Conservation (phyloP, 352 stramenopile species). For the Globisporangium apiculatum region DNA sequence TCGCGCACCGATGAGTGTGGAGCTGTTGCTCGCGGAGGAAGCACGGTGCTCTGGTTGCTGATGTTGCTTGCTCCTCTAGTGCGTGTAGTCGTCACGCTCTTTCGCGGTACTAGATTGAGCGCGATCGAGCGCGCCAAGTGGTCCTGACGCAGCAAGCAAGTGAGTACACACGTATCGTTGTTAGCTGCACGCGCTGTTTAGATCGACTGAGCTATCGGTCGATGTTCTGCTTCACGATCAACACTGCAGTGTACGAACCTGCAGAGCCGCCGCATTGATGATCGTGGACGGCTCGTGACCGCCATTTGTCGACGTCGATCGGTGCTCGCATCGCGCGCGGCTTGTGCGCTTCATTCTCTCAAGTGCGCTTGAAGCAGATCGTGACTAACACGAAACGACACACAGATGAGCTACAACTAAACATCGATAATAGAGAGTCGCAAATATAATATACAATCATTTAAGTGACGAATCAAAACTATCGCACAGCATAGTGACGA, state of each 20-base stretch:
- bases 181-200: too few relatives aligned
- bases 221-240: not conserved
- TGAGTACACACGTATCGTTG: not conserved
- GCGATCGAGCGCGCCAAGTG: slow-evolving; percentile 49
- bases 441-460: too few relatives aligned
- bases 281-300: slow-evolving; percentile 35
- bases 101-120: slow-evolving; percentile 24
- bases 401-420: too few relatives aligned
- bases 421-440: too few relatives aligned
- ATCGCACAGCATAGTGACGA: too few relatives aligned
- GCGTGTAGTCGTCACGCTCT: not conserved
- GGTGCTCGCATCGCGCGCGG: not conserved
- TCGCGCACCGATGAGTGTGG: not conserved
- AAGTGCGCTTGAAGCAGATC: not conserved
- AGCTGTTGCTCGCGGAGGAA: not conserved
- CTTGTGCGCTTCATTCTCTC: slow-evolving; percentile 6
- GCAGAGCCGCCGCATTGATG: slow-evolving; percentile 66
- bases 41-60: not conserved
- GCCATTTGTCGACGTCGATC: too few relatives aligned
- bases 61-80: not conserved
- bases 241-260: slow-evolving; percentile 21
- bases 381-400: not conserved
- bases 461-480: too few relatives aligned
- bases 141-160: slow-evolving; percentile 16
- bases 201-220: not conserved